phyloP scores from a whole-genome alignment of 768 basidiomycete genomes.

The Xerocomellus chrysenteron region DNA sequence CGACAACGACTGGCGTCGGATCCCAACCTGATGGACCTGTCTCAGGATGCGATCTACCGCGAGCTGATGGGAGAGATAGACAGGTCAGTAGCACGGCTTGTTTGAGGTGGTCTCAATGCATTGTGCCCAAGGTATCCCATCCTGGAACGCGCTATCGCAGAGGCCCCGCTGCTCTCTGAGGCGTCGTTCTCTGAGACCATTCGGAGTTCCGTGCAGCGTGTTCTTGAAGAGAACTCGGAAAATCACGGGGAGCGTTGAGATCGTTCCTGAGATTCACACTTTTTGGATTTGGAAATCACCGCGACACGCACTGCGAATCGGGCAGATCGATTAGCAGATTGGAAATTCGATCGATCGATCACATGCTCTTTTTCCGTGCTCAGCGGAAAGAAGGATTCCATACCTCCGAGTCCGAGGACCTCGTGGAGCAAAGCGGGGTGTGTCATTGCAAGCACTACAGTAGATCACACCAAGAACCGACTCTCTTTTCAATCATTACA shows the following conservation, averaged over 20 bases:
- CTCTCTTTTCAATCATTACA: no score
- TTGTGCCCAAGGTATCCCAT: slow-evolving; percentile 52
- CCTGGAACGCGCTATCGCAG: slow-evolving; percentile 60
- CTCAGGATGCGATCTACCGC: slow-evolving; percentile 52
- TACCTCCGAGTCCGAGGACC: slow-evolving; percentile 2
- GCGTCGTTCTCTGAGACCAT: slow-evolving; percentile 44
- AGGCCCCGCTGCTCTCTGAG: slow-evolving; percentile 50
- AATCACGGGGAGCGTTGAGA: neutral
- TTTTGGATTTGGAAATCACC: neutral
- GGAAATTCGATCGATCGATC: slow-evolving; percentile 6
- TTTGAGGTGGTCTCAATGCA: neutral
- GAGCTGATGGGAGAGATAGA: slow-evolving; percentile 74
- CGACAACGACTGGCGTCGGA: slow-evolving; percentile 54
- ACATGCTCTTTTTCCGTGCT: neutral
- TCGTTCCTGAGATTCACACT: neutral
- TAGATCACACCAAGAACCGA: neutral
- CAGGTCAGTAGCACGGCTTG: slow-evolving; percentile 39
- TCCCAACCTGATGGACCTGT: slow-evolving; percentile 49
- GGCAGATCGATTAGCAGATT: slow-evolving; percentile 1
- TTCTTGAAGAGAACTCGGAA: slow-evolving; percentile 40
- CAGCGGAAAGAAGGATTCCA: neutral
- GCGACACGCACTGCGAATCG: neutral
- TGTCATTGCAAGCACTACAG: neutral
- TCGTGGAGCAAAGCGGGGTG: neutral
- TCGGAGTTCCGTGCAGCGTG: slow-evolving; percentile 42